Evolutionary conservation across 192 early-diverging fungal species (phyloP).

Genomic region (Rhizophagus sp.): DNA sequence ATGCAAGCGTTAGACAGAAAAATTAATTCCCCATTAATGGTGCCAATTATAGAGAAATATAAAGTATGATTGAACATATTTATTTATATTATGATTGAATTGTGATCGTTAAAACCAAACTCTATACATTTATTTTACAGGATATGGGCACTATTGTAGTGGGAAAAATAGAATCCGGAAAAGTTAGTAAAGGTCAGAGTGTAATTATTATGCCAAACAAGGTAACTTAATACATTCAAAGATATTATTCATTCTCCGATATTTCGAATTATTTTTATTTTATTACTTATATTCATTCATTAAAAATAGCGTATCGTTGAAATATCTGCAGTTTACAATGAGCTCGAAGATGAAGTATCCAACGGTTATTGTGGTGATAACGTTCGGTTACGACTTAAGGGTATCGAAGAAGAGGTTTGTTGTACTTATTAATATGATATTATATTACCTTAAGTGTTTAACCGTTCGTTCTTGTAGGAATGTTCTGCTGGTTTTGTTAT

Average conservation of each 20-base stretch:
- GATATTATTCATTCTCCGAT: not conserved
- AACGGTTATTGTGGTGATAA: conserved; percentile 89
- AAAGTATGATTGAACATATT: conserved; percentile 47
- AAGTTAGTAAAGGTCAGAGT: conserved; percentile 82
- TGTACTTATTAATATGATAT: not conserved
- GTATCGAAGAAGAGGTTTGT: conserved; percentile 89
- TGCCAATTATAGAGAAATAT: conserved; percentile 95
- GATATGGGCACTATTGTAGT: conserved; percentile 97
- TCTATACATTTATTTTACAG: conserved; percentile 33
- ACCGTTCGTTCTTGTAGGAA: conserved; percentile 48
- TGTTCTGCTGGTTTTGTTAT: conserved; percentile 86
- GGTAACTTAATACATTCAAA: conserved; percentile 39
- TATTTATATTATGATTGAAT: not conserved
- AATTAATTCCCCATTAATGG: conserved; percentile 83
- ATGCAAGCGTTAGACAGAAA: conserved; percentile 86
- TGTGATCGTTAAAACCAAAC: not conserved
- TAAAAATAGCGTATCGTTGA: conserved; percentile 50
- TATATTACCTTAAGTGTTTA: not conserved
- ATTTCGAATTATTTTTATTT: not conserved
- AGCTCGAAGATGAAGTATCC: conserved; percentile 77
- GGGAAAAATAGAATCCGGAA: conserved; percentile 96
- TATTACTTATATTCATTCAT: not conserved
- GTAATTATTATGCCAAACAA: conserved; percentile 95
- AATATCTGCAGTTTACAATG: conserved; percentile 80
- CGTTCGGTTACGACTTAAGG: conserved; percentile 84